Base-by-base conservation (phyloP, 1,139 yeast genomes). In the Yamadazyma jaroonii region DNA sequence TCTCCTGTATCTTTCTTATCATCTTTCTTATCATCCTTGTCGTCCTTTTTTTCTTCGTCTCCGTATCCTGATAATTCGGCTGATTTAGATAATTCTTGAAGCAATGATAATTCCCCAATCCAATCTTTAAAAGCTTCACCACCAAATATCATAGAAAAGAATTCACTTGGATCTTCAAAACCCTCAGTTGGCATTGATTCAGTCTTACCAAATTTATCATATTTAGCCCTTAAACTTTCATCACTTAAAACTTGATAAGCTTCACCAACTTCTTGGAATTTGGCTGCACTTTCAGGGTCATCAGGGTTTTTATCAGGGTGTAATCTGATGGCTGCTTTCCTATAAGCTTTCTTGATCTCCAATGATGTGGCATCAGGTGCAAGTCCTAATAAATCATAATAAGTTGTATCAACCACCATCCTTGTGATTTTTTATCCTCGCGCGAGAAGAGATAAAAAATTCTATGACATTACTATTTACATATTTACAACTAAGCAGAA, bases 261-360 rank as follows among this genome's bases (percentile, higher is more conserved):
- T 55, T 84, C 88, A 25, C 86, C 85, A 9, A 81, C 81, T 40
- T 73, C 82, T 54, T 81, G 86, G 49, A 81, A 81, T 52, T 70
- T 74, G 12, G 71, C 64, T 32, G 90, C 90, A 4, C 97, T 96
- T 22, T 68, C 67, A 6, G 92, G 90, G 52, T 84, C 86, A 50
- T 83, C 79, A 7, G 97, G 97, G 54, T 92, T 89, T 66, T 92
- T 94, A 61, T 92, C 98, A 0, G 98, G 98, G 60, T 94, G 98
- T 45, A 89, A 84, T 41, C 67, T 72, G 57, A 92, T 82, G 7
- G 97, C 97, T 55, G 83, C 81, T 60, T 84, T 84, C 44, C 98
- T 74, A 63, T 92, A 92, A 0, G 97, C 96, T 60, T 87, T 88
- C 61, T 92, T 94, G 61, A 92, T 90, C 41, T 88, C 95, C 22